phyloP scores from a whole-genome alignment of 768 basidiomycete genomes.

The Boletus rufocinnamomeus region DNA sequence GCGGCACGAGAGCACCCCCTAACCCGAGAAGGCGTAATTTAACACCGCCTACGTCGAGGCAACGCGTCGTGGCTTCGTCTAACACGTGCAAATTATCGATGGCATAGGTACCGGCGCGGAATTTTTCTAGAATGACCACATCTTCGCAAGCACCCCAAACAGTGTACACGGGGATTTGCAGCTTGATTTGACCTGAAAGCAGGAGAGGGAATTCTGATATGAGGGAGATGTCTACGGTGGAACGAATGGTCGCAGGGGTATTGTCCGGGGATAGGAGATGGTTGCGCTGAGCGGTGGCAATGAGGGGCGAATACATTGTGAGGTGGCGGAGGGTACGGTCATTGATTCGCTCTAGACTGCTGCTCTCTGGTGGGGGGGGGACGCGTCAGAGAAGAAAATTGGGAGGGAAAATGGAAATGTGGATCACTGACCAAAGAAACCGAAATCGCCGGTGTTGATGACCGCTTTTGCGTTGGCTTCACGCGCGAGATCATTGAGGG shows the following conservation, averaged over 20 bases:
- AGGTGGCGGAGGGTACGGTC: slow-evolving; percentile 96
- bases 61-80: slow-evolving; percentile 94
- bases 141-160: slow-evolving; percentile 99
- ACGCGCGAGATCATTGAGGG: slow-evolving; percentile 86
- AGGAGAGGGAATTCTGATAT: slow-evolving; percentile 95
- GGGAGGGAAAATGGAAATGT: slow-evolving; percentile 1
- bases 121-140: slow-evolving; percentile 88
- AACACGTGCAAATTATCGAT: slow-evolving; percentile 91
- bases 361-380: slow-evolving; percentile 52
- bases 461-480: slow-evolving; percentile 90
- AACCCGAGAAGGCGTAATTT: slow-evolving; percentile 94
- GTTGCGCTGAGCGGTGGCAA: slow-evolving; percentile 77
- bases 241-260: slow-evolving; percentile 65
- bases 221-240: slow-evolving; percentile 70
- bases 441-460: slow-evolving; percentile 99
- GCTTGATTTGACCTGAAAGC: slow-evolving; percentile 85
- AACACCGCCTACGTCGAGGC: slow-evolving; percentile 89
- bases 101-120: slow-evolving; percentile 77
- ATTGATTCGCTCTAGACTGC: slow-evolving; percentile 85
- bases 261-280: slow-evolving; percentile 77
- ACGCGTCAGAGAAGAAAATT: slow-evolving; percentile 20
- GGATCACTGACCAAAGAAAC: slow-evolving; percentile 78
- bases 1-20: slow-evolving; percentile 91
- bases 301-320: slow-evolving; percentile 93
- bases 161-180: slow-evolving; percentile 92